Percentiles rank a stretch among this genome's conserved stretches.
Conservation (phyloP, 2,329 filamentous ascomycete genomes). For the Pseudogymnoascus sp. region DNA sequence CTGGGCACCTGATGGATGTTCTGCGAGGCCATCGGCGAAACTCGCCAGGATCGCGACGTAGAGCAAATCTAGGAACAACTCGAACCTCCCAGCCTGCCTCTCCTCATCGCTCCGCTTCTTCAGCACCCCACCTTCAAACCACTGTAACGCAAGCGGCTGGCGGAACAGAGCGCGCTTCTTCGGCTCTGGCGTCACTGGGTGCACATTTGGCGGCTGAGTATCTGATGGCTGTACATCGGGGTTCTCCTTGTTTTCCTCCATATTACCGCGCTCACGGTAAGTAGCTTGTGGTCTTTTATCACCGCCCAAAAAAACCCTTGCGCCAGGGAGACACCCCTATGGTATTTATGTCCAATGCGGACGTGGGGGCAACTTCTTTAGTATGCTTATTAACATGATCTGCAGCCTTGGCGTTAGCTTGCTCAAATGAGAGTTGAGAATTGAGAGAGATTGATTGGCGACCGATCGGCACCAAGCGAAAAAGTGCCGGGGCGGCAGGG, state of each 20-base stretch:
- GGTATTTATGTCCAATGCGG: neutral
- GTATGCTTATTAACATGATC: constrained; percentile 9
- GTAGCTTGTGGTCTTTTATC: neutral
- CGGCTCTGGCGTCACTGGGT: neutral
- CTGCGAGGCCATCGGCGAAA: constrained; percentile 40
- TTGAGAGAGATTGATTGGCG: constrained; percentile 10
- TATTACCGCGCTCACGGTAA: neutral
- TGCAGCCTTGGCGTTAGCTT: neutral
- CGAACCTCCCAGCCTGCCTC: constrained; percentile 31
- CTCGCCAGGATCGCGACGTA: constrained; percentile 44
- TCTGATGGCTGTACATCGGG: neutral
- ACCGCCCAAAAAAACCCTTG: neutral
- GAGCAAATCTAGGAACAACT: constrained; percentile 42
- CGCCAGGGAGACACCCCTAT: neutral
- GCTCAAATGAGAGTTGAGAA: neutral
- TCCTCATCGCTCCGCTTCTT: constrained; percentile 13
- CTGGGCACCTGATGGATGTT: constrained; percentile 35
- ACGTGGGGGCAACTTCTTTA: neutral
- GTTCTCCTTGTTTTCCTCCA: neutral
- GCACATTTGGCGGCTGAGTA: neutral
- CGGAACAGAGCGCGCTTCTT: constrained; percentile 12
- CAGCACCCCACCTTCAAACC: constrained; percentile 15
- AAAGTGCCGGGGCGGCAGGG: neutral
- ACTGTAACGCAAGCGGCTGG: constrained; percentile 16
- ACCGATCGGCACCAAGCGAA: neutral